A percentile compares a stretch with the other conserved stretches of the same genome.
Conservation (phyloP, 1,284 basidiomycete species). For the Acaromyces ingoldii region DNA sequence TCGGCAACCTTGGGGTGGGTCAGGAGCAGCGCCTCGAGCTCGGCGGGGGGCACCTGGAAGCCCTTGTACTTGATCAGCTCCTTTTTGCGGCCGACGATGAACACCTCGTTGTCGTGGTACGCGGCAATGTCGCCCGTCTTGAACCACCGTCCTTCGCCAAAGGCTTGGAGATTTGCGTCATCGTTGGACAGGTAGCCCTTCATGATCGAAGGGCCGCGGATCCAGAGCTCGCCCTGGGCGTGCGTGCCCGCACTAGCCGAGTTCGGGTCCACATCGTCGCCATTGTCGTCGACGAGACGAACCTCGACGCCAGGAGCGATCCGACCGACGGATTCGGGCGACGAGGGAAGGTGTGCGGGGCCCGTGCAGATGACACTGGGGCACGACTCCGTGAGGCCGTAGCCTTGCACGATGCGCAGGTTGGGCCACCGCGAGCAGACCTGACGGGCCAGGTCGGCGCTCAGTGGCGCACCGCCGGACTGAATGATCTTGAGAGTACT, state of each 20-base stretch:
- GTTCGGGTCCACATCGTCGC: conserved; percentile 43
- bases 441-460: conserved; percentile 61
- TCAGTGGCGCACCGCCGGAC: conserved; percentile 78
- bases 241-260: conserved; percentile 58
- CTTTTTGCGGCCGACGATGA: conserved; percentile 43
- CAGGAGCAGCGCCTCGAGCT: conserved; percentile 27
- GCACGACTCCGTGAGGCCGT: conserved; percentile 71
- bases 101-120: conserved; percentile 21
- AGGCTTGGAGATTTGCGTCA: conserved; percentile 59
- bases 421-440: conserved; percentile 53
- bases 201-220: conserved; percentile 70
- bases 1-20: conserved; percentile 19
- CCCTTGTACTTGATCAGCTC: conserved; percentile 43
- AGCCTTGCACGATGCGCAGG: conserved; percentile 52
- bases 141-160: conserved; percentile 55
- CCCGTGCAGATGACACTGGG: conserved; percentile 2
- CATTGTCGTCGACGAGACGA: conserved; percentile 62
- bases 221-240: conserved; percentile 71
- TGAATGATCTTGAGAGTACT: conserved; percentile 62
- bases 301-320: conserved; percentile 74
- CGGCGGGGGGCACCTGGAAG: conserved; percentile 27
- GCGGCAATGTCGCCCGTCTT: conserved; percentile 42
- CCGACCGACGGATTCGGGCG: conserved; percentile 56
- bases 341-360: neutral
- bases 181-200: conserved; percentile 60